Conservation (phyloP, 2,329 filamentous ascomycete species). For the Apiospora koreana region DNA sequence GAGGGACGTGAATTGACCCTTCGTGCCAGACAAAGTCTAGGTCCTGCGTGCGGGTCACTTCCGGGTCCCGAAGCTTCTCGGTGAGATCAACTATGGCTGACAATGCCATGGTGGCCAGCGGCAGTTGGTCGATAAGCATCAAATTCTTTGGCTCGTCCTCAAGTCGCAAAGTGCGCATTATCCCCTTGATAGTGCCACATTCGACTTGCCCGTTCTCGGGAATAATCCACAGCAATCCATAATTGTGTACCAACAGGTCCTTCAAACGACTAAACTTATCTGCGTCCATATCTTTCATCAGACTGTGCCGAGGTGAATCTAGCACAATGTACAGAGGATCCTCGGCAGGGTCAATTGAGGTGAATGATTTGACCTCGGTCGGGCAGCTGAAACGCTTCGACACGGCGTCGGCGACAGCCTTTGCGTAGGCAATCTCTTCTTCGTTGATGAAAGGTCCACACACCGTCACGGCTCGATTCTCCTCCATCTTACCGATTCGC, state of each 20-base stretch:
- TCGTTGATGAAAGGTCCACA: slow-evolving; percentile 17
- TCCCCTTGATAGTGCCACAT: slow-evolving; percentile 17
- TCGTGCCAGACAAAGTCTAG: slow-evolving; percentile 20
- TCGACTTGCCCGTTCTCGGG: slow-evolving; percentile 14
- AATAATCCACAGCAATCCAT: slow-evolving; percentile 17
- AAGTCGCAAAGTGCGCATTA: slow-evolving; percentile 19
- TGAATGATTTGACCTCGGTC: neutral
- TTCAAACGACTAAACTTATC: slow-evolving; percentile 16
- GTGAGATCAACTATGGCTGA: slow-evolving; percentile 17
- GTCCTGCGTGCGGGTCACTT: slow-evolving; percentile 14
- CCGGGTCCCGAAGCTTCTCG: slow-evolving; percentile 16
- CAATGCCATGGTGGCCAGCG: slow-evolving; percentile 9
- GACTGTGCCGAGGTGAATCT: slow-evolving; percentile 14
- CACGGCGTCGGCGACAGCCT: slow-evolving; percentile 15
- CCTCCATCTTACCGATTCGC: slow-evolving; percentile 16
- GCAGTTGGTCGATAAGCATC: slow-evolving; percentile 18
- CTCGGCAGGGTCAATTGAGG: slow-evolving; percentile 8
- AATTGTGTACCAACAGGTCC: slow-evolving; percentile 13
- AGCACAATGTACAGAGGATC: slow-evolving; percentile 16
- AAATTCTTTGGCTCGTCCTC: slow-evolving; percentile 19
- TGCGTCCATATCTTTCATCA: slow-evolving; percentile 11
- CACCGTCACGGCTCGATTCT: slow-evolving; percentile 3
- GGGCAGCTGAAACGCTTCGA: slow-evolving; percentile 9
- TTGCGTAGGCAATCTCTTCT: slow-evolving; percentile 16
- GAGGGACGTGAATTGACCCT: slow-evolving; percentile 17